These are phyloP conservation scores for Mayamaea pseudoterrestris DNA, from an alignment of 108 stramenopile genomes.

Conservation along the genomic window DNA sequence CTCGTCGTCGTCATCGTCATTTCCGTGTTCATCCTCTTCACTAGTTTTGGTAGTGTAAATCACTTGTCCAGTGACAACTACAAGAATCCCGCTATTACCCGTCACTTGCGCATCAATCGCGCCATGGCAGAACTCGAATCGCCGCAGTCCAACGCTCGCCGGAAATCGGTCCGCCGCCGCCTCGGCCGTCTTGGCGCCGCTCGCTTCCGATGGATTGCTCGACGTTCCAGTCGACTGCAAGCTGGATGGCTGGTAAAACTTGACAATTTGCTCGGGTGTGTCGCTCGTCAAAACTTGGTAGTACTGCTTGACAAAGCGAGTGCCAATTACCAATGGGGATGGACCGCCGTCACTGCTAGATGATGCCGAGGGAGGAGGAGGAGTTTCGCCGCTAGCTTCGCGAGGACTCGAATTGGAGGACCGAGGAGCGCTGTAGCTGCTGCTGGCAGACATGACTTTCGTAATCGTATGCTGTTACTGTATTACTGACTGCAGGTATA, in stretches of 20 bases:
- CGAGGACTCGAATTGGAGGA: conserved; percentile 20
- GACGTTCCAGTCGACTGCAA: conserved; percentile 32
- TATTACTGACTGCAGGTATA: no score
- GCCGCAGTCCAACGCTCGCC: conserved; percentile 14
- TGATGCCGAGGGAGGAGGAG: conserved; percentile 8
- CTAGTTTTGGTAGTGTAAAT: conserved; percentile 15
- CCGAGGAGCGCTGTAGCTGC: no score
- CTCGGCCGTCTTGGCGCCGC: conserved; percentile 31
- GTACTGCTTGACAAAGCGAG: conserved; percentile 65
- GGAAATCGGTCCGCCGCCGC: conserved; percentile 15
- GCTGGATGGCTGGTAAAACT: conserved; percentile 49
- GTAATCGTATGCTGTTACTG: no score
- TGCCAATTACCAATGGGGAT: conserved; percentile 47
- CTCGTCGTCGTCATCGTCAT: conserved; percentile 1
- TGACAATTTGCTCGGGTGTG: conserved; percentile 36
- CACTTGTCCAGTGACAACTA: conserved; percentile 67
- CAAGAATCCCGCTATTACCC: conserved; percentile 48
- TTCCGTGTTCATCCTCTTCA: conserved; percentile 4
- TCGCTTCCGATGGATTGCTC: no score
- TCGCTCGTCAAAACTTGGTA: conserved; percentile 57
- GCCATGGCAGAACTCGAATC: conserved; percentile 46
- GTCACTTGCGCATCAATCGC: conserved; percentile 80
- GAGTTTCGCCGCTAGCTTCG: neutral
- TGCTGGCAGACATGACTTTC: no score
- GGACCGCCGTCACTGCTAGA: conserved; percentile 18